Evolutionary conservation across 257 asterid species (phyloP), one percentile per base, ranked within the genome.

Genomic region (Echites panduratus): DNA sequence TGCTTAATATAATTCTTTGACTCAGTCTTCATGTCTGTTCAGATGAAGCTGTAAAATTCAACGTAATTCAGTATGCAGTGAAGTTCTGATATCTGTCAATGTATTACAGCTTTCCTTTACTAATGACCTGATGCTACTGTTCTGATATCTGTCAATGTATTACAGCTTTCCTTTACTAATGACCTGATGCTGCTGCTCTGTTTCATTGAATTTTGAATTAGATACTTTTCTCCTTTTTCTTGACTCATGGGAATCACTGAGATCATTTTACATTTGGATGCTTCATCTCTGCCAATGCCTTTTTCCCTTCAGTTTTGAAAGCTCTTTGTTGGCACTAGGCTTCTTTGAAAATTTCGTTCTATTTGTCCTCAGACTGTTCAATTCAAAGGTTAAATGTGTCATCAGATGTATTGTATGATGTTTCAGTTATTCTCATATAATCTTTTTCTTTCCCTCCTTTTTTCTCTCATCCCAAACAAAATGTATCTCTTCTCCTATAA

Each of bases 1-100:
- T 75, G 64, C 44, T 58, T 50, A 14, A n/a, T 47, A 40, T 22
- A 65, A n/a, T 49, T 17, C 12, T 44, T 69, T 69, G 47, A 38
- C 48, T 63, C 16, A 7, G 9, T 38, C 72, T 68, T 26, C 44
- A 32, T 27, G 72, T 40, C 41, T 73, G 22, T 27, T 61, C 54
- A 16, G 43, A 52, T 73, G 19, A 44, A 52, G 19, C 45, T 63
- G 38, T 40, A 19, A 62, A 62, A 62, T 32, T 62, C 13, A 63
- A 47, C 48, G 35, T 63, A 52, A 52, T 52, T 52, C 58, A 19
- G 58, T 7, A 13, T 59, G 10, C 32, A 14, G 44, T 61, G 19
- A 26, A n/a, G 41, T 27, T 59, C 14, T 14, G 19, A 38, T 38
- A 20, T 3, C 38, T n/a, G n/a, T 63, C 48, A 17, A 35, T 35